Evolutionary conservation across 495 filamentous ascomycete genomes (phyloP).

Genomic region (Penicillium steckii): DNA sequence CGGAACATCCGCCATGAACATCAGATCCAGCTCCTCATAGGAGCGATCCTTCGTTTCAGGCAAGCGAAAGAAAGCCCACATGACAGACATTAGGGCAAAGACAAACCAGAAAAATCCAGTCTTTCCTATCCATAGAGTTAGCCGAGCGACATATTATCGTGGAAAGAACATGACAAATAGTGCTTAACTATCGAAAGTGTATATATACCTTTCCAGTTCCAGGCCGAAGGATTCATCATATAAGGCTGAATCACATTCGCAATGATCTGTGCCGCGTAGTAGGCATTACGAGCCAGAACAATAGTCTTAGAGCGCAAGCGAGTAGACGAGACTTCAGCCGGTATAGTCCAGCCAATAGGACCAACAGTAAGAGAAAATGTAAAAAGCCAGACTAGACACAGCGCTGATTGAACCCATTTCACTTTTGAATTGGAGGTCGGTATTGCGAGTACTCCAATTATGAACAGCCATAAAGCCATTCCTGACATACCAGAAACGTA

Average conservation of each 20-base stretch:
- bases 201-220: conserved; percentile 30
- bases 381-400: conserved; percentile 43
- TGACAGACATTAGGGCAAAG: conserved; percentile 16
- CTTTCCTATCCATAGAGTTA: conserved; percentile 20
- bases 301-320: conserved; percentile 39
- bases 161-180: too few relatives aligned
- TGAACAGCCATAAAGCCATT: conserved; percentile 42
- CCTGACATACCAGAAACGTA: conserved; percentile 48
- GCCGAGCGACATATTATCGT: background rate
- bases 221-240: conserved; percentile 36
- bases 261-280: conserved; percentile 32
- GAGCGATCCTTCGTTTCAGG: conserved; percentile 48
- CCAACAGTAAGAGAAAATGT: conserved; percentile 41
- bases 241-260: conserved; percentile 32
- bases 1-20: conserved; percentile 50
- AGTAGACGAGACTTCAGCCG: conserved; percentile 37
- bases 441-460: conserved; percentile 38
- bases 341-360: conserved; percentile 36
- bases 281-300: conserved; percentile 31
- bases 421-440: conserved; percentile 13
- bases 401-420: conserved; percentile 26
- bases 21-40: conserved; percentile 55
- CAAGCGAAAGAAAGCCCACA: conserved; percentile 41
- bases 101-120: conserved; percentile 39
- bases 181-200: background rate